Percentiles rank a stretch among this genome's conserved stretches.
Conservation (phyloP, 2,329 filamentous ascomycete genomes). For the Sarocladium brachiariae region DNA sequence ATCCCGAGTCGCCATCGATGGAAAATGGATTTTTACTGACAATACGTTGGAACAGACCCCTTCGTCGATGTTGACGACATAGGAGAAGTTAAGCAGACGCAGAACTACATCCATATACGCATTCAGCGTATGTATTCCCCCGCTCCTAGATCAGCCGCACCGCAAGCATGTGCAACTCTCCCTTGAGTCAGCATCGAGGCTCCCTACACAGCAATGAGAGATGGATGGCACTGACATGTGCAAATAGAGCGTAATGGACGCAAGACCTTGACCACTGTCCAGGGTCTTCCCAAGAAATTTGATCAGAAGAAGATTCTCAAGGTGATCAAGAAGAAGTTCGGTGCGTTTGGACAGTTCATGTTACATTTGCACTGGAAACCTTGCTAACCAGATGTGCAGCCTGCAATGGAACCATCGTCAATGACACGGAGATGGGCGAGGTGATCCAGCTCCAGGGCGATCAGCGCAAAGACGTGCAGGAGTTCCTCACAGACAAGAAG, state of each 20-base stretch:
- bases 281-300: slow-evolving; percentile 98
- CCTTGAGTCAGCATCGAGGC: background rate
- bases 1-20: background rate
- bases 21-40: background rate
- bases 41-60: slow-evolving; percentile 63
- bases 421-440: slow-evolving; percentile 94
- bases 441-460: slow-evolving; percentile 99
- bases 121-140: slow-evolving; percentile 76
- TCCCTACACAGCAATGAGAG: background rate
- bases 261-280: slow-evolving; percentile 99
- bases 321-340: slow-evolving; percentile 99
- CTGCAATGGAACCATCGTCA: slow-evolving; percentile 99
- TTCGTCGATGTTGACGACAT: slow-evolving; percentile 99
- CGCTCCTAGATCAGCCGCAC: background rate
- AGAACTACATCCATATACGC: slow-evolving; percentile 99
- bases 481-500: slow-evolving; percentile 95
- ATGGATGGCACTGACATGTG: slow-evolving; percentile 31
- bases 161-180: background rate
- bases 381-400: slow-evolving; percentile 41
- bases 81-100: slow-evolving; percentile 88
- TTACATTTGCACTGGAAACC: background rate
- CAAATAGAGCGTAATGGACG: slow-evolving; percentile 96
- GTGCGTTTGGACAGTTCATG: slow-evolving; percentile 40
- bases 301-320: slow-evolving; percentile 99
- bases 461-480: slow-evolving; percentile 97